Base-by-base conservation (phyloP, 106 monocot genomes). In the Iris macrosiphon region DNA sequence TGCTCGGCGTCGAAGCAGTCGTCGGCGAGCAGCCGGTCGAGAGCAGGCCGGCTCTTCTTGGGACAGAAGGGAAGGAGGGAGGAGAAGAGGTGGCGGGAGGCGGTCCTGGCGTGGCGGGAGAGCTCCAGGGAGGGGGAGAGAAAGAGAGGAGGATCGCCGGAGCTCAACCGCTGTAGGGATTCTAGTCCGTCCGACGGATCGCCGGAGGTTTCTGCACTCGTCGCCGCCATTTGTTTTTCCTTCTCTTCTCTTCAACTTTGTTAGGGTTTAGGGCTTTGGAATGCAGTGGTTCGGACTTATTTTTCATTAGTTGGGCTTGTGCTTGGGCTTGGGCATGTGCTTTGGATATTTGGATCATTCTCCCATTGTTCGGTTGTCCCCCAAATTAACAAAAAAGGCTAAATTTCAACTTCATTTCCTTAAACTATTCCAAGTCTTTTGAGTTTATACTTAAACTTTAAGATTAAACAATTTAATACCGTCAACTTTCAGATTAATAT, bases 1-100 rank as follows among this genome's bases (percentile, higher is more conserved):
- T 89, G 93, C 77, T 89, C 96, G 13, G 86, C 86, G 41, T 90
- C 96, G 47, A 90, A 98, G 39, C 16, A 49, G 6, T 79, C 82
- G 22, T 64, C 79, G n/a, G 42, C 65, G 46, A 89, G 60, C 31
- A 96, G 81, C 8, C 31, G 52, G 14, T 79, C 77, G 23, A 96
- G 29, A 2, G 89, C 79, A 12, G 77, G 63, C 47, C 80, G 77
- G 2, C 75, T 61, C 12, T 74, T 60, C 30, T 83, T 75, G 4
- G 82, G 72, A 27, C 64, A 79, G 35, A 50, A 70, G 23, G 82
- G 72, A 19, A 77, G 20, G 25, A 89, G 77, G 1, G 74, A 76
- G 21, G 74, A 69, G 69, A 65, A 89, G 51, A 89, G 62, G 59
- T 69, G 54, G 18, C 29, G 38, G 15, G 82, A 65, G 9, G 81